A percentile compares a stretch with the other conserved stretches of the same genome.
Conservation (phyloP, 352 stramenopile species). For the Pythium monospermum region DNA sequence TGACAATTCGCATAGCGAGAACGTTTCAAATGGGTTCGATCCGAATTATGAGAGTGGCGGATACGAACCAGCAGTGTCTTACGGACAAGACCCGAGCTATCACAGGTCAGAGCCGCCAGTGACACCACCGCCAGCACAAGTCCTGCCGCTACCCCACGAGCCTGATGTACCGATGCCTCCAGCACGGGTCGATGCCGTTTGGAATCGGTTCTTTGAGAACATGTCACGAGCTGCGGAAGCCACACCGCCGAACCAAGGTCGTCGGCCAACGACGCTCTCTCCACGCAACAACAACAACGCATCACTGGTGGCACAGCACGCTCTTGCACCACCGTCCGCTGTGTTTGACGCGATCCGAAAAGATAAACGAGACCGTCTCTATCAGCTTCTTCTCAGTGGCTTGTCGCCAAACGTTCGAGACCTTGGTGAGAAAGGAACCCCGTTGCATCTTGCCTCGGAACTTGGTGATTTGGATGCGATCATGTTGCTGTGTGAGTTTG, state of each 20-base stretch:
- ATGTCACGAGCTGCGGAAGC: slow-evolving; percentile 29
- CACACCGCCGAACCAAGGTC: too few species aligned
- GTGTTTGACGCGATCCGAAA: slow-evolving; percentile 56
- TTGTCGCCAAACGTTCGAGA: slow-evolving; percentile 54
- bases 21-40: neutral
- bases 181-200: slow-evolving; percentile 53
- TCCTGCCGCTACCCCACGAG: neutral
- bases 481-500: slow-evolving; percentile 62
- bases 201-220: slow-evolving; percentile 79
- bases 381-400: slow-evolving; percentile 42
- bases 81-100: too few species aligned
- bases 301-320: too few species aligned
- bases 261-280: too few species aligned
- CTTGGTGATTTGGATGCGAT: slow-evolving; percentile 59
- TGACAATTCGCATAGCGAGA: neutral
- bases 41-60: too few species aligned
- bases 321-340: slow-evolving; percentile 9
- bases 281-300: too few species aligned
- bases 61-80: too few species aligned
- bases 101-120: too few species aligned
- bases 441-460: slow-evolving; percentile 65
- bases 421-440: slow-evolving; percentile 55
- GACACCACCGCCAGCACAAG: too few species aligned
- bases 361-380: slow-evolving; percentile 33
- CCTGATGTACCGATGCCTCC: slow-evolving; percentile 25